phyloP scores from a whole-genome alignment of 495 filamentous ascomycete genomes.

The Entonaema liquescens region DNA sequence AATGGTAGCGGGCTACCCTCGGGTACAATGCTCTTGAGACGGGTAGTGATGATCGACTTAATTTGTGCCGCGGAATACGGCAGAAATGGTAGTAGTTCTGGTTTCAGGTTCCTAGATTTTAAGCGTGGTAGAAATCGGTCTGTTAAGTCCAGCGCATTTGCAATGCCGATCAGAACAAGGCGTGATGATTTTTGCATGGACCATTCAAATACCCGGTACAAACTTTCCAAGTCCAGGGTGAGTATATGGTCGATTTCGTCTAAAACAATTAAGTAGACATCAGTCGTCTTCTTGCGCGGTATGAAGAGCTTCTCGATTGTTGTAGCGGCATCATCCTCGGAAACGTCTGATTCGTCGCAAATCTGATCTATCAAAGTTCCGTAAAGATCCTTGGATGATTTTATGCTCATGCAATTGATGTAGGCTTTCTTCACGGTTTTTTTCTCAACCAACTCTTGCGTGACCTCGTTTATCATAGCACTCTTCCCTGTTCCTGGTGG shows the following conservation, averaged over 20 bases:
- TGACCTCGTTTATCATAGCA: slow-evolving; percentile 85
- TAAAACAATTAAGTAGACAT: slow-evolving; percentile 80
- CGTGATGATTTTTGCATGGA: slow-evolving; percentile 79
- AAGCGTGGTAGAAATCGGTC: slow-evolving; percentile 94
- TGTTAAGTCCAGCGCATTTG: slow-evolving; percentile 94
- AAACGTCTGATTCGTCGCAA: slow-evolving; percentile 48
- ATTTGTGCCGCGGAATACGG: slow-evolving; percentile 94
- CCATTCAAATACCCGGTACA: slow-evolving; percentile 95
- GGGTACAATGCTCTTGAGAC: slow-evolving; percentile 75
- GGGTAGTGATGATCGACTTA: slow-evolving; percentile 81
- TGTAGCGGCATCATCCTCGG: slow-evolving; percentile 63
- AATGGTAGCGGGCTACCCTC: slow-evolving; percentile 78
- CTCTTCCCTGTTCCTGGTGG: slow-evolving; percentile 97
- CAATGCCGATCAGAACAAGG: slow-evolving; percentile 88
- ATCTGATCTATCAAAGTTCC: slow-evolving; percentile 70
- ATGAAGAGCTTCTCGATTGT: slow-evolving; percentile 71
- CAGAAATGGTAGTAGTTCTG: slow-evolving; percentile 87
- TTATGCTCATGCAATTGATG: slow-evolving; percentile 97
- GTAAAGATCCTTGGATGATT: slow-evolving; percentile 82
- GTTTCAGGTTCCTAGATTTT: slow-evolving; percentile 90
- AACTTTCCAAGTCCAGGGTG: slow-evolving; percentile 80
- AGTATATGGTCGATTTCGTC: slow-evolving; percentile 97
- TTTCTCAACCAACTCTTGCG: slow-evolving; percentile 59
- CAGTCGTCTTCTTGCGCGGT: slow-evolving; percentile 62
- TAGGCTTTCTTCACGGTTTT: slow-evolving; percentile 70